Evolutionary conservation across 352 stramenopile species (phyloP).

Genomic region (Phytophthora brassicae): DNA sequence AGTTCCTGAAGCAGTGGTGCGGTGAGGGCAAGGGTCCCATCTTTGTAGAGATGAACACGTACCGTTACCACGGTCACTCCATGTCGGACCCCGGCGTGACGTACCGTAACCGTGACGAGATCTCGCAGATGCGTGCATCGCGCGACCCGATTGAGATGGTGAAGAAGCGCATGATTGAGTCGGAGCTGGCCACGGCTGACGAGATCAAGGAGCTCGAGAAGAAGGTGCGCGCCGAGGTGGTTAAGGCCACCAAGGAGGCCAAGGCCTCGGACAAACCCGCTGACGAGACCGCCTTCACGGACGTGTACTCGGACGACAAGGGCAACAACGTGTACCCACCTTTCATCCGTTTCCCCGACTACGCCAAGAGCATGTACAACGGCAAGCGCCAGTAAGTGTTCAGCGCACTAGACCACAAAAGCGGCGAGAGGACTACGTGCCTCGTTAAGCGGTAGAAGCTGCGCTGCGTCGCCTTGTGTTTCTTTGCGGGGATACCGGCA

Average conservation of each 20-base stretch:
- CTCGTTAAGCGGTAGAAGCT: slow-evolving; percentile 40
- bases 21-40: slow-evolving; percentile 98
- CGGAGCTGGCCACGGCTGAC: slow-evolving; percentile 92
- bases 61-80: slow-evolving; percentile 99
- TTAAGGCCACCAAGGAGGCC: slow-evolving; percentile 92
- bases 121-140: slow-evolving; percentile 97
- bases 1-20: slow-evolving; percentile 96
- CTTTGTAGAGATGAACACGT: slow-evolving; percentile 99
- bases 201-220: slow-evolving; percentile 99
- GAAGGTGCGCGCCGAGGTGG: slow-evolving; percentile 97
- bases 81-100: slow-evolving; percentile 99
- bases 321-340: slow-evolving; percentile 91
- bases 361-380: slow-evolving; percentile 92
- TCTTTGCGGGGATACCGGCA: slow-evolving; percentile 17
- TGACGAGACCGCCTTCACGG: slow-evolving; percentile 59
- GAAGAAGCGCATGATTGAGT: slow-evolving; percentile 97
- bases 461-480: slow-evolving; percentile 20
- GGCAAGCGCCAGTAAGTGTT: slow-evolving; percentile 59
- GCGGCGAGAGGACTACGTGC: slow-evolving; percentile 24
- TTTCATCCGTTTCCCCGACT: slow-evolving; percentile 98
- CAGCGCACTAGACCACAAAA: slow-evolving; percentile 10
- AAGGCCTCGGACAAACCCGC: slow-evolving; percentile 75
- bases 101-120: slow-evolving; percentile 99
- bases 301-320: slow-evolving; percentile 92
- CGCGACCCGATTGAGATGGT: slow-evolving; percentile 99